A percentile compares a stretch with the other conserved stretches of the same genome.
These are phyloP conservation scores for Favolaschia claudopus DNA, from an alignment of 768 basidiomycete species.

Conservation along the genomic window DNA sequence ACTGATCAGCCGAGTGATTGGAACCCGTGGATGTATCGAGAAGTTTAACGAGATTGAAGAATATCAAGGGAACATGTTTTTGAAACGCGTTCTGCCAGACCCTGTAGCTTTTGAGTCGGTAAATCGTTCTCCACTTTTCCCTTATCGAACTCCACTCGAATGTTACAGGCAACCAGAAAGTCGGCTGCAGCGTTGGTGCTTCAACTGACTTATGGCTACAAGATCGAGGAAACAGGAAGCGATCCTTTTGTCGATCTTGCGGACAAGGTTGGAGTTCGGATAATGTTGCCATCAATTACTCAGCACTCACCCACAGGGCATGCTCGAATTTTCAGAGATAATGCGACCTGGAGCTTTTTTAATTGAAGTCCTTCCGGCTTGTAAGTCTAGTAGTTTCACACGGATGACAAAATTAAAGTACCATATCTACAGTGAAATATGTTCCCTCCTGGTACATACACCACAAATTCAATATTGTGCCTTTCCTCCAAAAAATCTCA, in stretches of 20 bases:
- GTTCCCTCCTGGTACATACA: not conserved
- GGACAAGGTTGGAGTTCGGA: slow-evolving; percentile 28
- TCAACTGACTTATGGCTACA: slow-evolving; percentile 53
- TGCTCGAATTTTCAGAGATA: slow-evolving; percentile 46
- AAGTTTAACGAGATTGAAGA: slow-evolving; percentile 49
- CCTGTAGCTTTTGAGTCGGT: slow-evolving; percentile 34
- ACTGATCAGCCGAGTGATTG: slow-evolving; percentile 50
- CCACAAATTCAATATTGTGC: not conserved
- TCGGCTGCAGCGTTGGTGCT: slow-evolving; percentile 53
- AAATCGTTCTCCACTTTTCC: slow-evolving; percentile 30
- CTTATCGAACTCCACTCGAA: slow-evolving; percentile 35
- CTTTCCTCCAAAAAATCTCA: slow-evolving; percentile 50
- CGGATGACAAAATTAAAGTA: not conserved
- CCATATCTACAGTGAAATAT: slow-evolving; percentile 12
- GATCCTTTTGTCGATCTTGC: slow-evolving; percentile 52
- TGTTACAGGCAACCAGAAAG: slow-evolving; percentile 36
- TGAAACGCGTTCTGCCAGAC: slow-evolving; percentile 43
- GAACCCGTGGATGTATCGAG: slow-evolving; percentile 45
- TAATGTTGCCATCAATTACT: not conserved
- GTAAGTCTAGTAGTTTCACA: slow-evolving; percentile 32
- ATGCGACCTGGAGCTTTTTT: slow-evolving; percentile 53
- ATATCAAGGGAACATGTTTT: slow-evolving; percentile 46
- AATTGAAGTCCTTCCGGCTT: slow-evolving; percentile 60
- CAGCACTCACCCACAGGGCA: slow-evolving; percentile 27
- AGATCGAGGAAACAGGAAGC: slow-evolving; percentile 41